Percentiles rank a stretch among this genome's conserved stretches.
phyloP scores from a whole-genome alignment of 768 basidiomycete genomes.

The Auriscalpium vulgare region DNA sequence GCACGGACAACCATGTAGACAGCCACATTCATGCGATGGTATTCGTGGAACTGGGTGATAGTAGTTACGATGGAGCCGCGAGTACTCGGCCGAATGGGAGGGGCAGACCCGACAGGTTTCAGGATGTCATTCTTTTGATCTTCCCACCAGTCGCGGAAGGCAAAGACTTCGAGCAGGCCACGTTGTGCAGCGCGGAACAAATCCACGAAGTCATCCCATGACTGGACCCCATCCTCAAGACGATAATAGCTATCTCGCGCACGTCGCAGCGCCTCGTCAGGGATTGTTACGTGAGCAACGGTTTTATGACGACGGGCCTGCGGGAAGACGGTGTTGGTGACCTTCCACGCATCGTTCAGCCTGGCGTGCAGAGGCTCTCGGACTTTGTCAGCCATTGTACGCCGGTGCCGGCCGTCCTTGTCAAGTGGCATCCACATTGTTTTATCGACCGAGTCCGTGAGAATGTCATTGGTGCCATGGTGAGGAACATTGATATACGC shows the following conservation, averaged over 20 bases:
- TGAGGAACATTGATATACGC: not conserved
- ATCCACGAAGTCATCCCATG: not conserved
- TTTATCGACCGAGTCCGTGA: conserved; percentile 22
- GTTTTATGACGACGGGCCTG: not conserved
- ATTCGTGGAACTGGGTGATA: too few relatives aligned
- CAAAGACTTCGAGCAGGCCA: not conserved
- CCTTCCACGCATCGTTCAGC: not conserved
- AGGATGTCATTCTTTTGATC: not conserved
- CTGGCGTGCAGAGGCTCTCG: not conserved
- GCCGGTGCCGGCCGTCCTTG: conserved; percentile 3
- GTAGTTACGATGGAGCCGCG: not conserved
- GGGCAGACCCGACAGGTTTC: not conserved
- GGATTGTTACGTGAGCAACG: not conserved
- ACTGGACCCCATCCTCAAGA: not conserved
- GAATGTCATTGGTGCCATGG: conserved; percentile 21
- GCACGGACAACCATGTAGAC: too few relatives aligned
- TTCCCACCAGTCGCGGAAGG: not conserved
- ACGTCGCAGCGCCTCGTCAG: not conserved
- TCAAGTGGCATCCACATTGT: not conserved
- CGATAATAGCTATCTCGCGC: not conserved
- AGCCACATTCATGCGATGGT: too few relatives aligned
- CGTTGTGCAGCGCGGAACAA: not conserved
- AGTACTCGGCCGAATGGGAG: not conserved
- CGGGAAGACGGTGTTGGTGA: not conserved
- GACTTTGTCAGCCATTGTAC: conserved; percentile 9